Evolutionary conservation across 345 rosid genomes (phyloP).

Genomic region (Bruguiera gymnorhiza): DNA sequence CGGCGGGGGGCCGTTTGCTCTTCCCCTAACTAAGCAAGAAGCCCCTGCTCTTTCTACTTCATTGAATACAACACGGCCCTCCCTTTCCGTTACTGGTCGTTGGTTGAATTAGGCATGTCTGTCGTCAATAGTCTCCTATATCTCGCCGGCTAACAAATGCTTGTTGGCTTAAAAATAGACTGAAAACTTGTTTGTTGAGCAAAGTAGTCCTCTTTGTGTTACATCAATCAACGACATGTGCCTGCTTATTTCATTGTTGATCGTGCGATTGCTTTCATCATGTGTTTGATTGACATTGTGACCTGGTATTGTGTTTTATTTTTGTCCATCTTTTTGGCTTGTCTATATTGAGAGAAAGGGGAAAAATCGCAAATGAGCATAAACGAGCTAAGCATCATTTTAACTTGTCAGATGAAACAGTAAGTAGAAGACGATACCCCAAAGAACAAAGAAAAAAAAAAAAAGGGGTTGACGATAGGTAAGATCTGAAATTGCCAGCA

Average conservation of each 20-base stretch:
- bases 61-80: conserved; percentile 6
- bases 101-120: conserved; percentile 26
- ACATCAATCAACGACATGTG: neutral
- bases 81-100: conserved; percentile 22
- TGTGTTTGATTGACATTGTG: neutral
- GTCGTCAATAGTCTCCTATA: conserved; percentile 10
- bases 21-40: neutral
- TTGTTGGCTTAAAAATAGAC: neutral
- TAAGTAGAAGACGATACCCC: neutral
- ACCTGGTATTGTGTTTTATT: neutral
- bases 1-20: conserved; percentile 8
- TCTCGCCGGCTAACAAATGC: conserved; percentile 17
- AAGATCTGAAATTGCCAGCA: conserved; percentile 26
- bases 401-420: neutral
- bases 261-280: neutral
- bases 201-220: neutral
- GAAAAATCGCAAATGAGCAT: too few relatives aligned
- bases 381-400: too few relatives aligned
- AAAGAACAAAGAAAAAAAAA: neutral
- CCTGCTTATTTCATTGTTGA: neutral
- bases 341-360: neutral
- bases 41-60: neutral
- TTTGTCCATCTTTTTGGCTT: neutral
- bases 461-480: neutral
- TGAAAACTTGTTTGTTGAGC: conserved; percentile 11